Evolutionary conservation across 768 basidiomycete genomes (phyloP), one percentile per base, ranked within the genome.

Genomic region (Mycena amicta): DNA sequence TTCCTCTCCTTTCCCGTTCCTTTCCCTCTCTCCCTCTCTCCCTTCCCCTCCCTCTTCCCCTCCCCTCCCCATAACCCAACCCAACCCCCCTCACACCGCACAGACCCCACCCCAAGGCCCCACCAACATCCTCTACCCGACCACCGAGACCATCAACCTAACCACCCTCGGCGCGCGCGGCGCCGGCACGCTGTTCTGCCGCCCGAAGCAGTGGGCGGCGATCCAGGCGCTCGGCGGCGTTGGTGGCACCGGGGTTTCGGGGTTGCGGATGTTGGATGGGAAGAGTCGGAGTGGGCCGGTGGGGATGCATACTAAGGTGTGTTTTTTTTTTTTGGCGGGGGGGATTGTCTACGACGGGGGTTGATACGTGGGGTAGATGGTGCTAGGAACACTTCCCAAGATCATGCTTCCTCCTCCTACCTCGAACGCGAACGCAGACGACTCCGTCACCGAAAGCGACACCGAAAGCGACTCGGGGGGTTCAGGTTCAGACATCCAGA

Each of bases 231-330:
- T 62, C 53, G 5, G 68, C 31, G 78, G 64, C 0, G 67, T 77
- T 0, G 81, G 75, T 52, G 80, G 79, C 57, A 80, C 83, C 20
- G 71, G 74, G 26, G 73, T 80, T 28, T 68, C 82, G 49, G 74
- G 29, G 72, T 80, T 30, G 69, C 83, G 50, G 15, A 87, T 88
- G 67, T 67, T 80, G 59, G 83, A 87, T 62, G 81, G 84, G 22
- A 78, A 77, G 51, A 86, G 85, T 55, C 73, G 79, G 57, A 77
- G 83, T 15, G 88, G 87, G 18, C 70, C 71, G 1, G 80, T 88
- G 8, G 70, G 88, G 66, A 88, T 88, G 87, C 87, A 89, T 56
- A 81, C 84, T 20, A 89, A 89, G 81, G 87, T 86, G 56, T 39
- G 53, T 54, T 25, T 26, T 31, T 25, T 6, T 28, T 26, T 26